Conservation (phyloP, 441 rosid genomes). For the Biscutella auriculata region DNA sequence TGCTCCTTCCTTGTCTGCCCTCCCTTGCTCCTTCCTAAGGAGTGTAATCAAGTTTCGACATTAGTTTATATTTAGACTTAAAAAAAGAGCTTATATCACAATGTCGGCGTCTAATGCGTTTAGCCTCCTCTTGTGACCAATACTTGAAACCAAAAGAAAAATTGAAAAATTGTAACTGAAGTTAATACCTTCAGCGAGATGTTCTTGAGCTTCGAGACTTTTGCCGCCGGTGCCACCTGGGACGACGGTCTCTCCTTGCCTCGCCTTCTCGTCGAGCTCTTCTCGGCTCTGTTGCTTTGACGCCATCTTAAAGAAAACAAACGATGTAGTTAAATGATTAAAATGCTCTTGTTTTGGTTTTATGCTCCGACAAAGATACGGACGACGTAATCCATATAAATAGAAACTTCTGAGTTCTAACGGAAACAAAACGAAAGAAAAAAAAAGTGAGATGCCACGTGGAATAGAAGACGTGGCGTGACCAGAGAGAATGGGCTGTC, state of each 20-base stretch:
- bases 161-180: neutral
- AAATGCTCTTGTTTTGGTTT: neutral
- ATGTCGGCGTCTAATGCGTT: neutral
- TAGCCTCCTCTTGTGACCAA: neutral
- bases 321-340: neutral
- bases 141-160: neutral
- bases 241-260: conserved; percentile 35
- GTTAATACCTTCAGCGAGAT: conserved; percentile 32
- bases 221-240: conserved; percentile 44
- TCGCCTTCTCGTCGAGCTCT: conserved; percentile 30
- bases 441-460: neutral
- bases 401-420: neutral
- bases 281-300: conserved; percentile 23
- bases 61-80: neutral
- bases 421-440: neutral
- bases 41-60: neutral
- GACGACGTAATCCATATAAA: conserved; percentile 5
- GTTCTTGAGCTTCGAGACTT: conserved; percentile 40
- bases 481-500: conserved; percentile 6
- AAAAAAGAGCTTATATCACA: neutral
- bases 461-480: conserved; percentile 15
- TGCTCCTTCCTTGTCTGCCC: conserved; percentile 31
- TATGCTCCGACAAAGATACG: conserved; percentile 9
- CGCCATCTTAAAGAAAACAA: conserved; percentile 25
- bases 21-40: conserved; percentile 35